Evolutionary conservation across 1,284 basidiomycete species (phyloP), one percentile per base, ranked within the genome.

Genomic region (Polyporus tsugae): DNA sequence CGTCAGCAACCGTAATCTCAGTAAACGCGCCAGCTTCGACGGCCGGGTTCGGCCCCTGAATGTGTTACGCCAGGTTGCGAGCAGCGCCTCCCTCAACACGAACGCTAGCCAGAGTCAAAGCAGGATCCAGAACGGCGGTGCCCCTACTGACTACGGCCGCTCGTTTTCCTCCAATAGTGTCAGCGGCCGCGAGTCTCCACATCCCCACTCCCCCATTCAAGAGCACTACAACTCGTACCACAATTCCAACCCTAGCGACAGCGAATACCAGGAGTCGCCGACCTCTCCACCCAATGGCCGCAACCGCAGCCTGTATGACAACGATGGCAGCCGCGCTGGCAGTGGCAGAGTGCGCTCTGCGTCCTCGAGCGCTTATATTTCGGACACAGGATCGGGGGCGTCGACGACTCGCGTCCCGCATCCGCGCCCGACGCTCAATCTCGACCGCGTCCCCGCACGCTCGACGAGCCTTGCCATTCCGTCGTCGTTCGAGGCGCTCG

Each of bases 11-110:
- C 69, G 72, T 57, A 64, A 67, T 44, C 74, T 79, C 69, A 81
- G 78, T 59, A 83, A 87, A 49, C 82, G 87, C 58, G 87, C 85
- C 73, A 90, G 87, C 72, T 88, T 86, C 68, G 89, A 91, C 70
- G 87, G 88, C 66, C 85, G 87, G 53, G 80, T 86, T 25, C 84
- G 85, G 33, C 86, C 86, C 7, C 78, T 87, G 59, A 83, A 87
- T 71, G 78, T 85, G n/a, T 79, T 85, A 69, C 72, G 75, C 17
- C 46, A 72, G 6, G 69, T 70, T 42, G 65, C 70, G 33, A 76
- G 74, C 62, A 69, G 68, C 60, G 65, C 70, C 55, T 76, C 75
- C 41, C 70, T 76, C 22, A 75, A 71, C 62, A 62, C 67, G 22
- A 64, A 63, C 52, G 52, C 52, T 13, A 55, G 52, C 52, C 52